Conservation (phyloP, 2,329 filamentous ascomycete genomes). For the Cladobotryum protrusum region DNA sequence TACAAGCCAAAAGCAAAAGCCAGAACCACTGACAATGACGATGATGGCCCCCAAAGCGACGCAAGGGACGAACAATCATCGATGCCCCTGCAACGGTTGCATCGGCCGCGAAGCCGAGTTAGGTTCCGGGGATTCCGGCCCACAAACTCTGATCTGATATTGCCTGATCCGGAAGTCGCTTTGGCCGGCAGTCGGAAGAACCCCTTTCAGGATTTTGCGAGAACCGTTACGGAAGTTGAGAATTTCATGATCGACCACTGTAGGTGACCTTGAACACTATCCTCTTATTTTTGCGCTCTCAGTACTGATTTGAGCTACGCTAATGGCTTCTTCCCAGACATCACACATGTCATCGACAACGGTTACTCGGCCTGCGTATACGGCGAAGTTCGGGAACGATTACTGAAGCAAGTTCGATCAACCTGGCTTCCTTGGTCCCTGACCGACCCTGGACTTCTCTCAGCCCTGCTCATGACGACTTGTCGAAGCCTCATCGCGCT, state of each 20-base stretch:
- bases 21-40: no score
- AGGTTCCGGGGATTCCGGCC: no score
- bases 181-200: constrained; percentile 1
- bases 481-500: constrained; percentile 2
- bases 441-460: constrained; percentile 3
- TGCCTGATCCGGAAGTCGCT: constrained; percentile 1
- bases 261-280: background rate
- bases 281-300: no score
- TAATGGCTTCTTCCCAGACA: constrained; percentile 1
- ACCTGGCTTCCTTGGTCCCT: constrained; percentile 8
- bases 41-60: background rate
- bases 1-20: background rate
- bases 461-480: constrained; percentile 3
- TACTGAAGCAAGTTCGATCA: constrained; percentile 3
- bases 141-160: no score
- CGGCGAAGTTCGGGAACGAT: background rate
- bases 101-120: no score
- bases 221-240: background rate
- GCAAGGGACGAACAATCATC: no score
- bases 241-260: constrained; percentile 4
- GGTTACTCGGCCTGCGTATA: constrained; percentile 7
- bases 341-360: constrained; percentile 5
- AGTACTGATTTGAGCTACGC: background rate
- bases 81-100: no score
- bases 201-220: constrained; percentile 4